Evolutionary conservation across 1,284 basidiomycete species (phyloP), one percentile per base, ranked within the genome.

Genomic region (Ustilago loliicola): DNA sequence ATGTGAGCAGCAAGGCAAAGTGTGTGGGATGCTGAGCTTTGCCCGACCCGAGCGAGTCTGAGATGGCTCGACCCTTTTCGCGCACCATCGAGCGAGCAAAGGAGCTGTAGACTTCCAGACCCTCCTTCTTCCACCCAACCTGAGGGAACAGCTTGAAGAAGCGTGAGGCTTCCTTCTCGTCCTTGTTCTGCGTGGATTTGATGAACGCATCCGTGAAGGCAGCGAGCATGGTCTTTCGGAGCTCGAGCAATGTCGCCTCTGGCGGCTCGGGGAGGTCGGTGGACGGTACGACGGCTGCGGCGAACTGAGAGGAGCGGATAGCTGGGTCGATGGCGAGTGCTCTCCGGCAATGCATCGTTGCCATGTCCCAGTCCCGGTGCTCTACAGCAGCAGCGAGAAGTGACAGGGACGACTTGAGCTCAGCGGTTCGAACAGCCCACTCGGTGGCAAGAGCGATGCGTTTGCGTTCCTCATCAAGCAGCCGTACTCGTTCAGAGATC

Each of bases 61-160:
- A 61, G 25, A 84, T 77, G 40, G 55, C 52, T 10, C 69, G 60
- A 0, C 80, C 82, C 21, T 77, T 72, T 10, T 80, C 80, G 7
- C 79, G 71, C 59, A 99, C 94, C 51, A 99, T 90, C 68, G 94
- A 92, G 4, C 95, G 91, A 3, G 98, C 95, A 87, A 98, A 99
- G 19, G 92, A 90, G 0, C 94, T 93, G 87, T 99, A 99, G 0
- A 93, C 93, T 72, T 93, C 91, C n/a, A 99, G 89, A 0, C 97
- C 97, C 86, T 96, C 94, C n/a, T 90, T 88, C 17, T 89, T 88
- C 56, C 89, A 89, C 5, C 95, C 94, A 58, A 99, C 94, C 1
- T 92, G 92, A 2, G 97, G 96, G 87, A 99, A 98, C 1, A 99
- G 89, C 85, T 97, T 95, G 89, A 99, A 98, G 88, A 94, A 99